Base-by-base conservation (phyloP, 306 rosid species). In the Canavalia ensiformis region DNA sequence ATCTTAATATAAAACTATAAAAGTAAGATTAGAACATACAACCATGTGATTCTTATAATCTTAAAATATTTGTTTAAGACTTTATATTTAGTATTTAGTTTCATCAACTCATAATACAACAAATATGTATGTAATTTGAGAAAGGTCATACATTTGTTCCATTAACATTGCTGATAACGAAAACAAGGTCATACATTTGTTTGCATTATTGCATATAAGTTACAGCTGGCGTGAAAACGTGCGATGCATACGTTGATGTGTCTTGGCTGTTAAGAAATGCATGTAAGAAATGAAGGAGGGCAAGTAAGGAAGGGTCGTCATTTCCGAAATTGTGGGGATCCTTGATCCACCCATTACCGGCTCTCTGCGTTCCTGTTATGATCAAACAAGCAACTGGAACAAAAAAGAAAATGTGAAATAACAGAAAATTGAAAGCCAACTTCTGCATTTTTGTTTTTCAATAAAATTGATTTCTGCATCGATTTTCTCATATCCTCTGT, bases 241-340 rank as follows among this genome's bases (percentile, higher is more conserved):
- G 82, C 59, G 69, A 74, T 37, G 70, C 52, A 18, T 18, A 18
- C 25, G 25, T 18, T 73, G 30, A n/a, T 4, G 10, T 39, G 39
- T 7, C 30, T 63, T 47, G 41, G 75, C 44, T 50, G 66, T 62
- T 28, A 4, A 7, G 39, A 41, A 18, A 18, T 18, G 25, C 25
- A 18, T 25, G 18, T 57, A 41, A 73, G 78, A 28, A 56, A 68
- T 2, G 59, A 39, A 37, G 8, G 59, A 52, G 47, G 68, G 13
- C 39, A 41, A 18, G 41, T 11, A 7, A 12, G 35, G 66, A 42
- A 9, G 12, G 59, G 49, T 7, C 33, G 35, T 60, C 29, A 57
- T 88, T 76, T 72, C 90, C 77, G 88, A 86, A 88, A 89, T 67
- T 84, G 72, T 81, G 71, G 86, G 83, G 89, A 89, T 83, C 82